phyloP scores from a whole-genome alignment of 2,329 filamentous ascomycete genomes.

The Ceratocystis destructans region DNA sequence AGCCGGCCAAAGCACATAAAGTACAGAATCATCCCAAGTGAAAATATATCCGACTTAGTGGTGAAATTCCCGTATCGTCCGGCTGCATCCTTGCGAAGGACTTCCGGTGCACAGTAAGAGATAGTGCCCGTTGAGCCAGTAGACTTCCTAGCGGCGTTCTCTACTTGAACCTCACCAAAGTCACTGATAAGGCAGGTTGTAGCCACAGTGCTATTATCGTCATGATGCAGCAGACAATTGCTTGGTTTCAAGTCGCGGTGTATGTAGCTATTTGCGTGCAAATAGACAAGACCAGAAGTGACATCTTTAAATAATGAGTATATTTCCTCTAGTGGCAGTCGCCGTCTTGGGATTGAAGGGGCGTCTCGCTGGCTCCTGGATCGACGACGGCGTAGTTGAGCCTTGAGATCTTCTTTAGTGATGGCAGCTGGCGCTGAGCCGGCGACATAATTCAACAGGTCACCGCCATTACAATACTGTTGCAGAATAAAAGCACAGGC shows the following conservation, averaged over 20 bases:
- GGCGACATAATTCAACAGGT: conserved; percentile 78
- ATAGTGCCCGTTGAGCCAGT: conserved; percentile 92
- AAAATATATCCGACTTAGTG: conserved; percentile 96
- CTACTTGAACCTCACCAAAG: conserved; percentile 89
- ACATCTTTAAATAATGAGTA: conserved; percentile 96
- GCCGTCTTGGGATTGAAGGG: conserved; percentile 37
- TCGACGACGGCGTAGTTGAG: conserved; percentile 62
- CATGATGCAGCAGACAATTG: conserved; percentile 79
- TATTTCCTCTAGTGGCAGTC: conserved; percentile 70
- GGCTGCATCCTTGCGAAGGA: conserved; percentile 53
- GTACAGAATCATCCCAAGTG: conserved; percentile 93
- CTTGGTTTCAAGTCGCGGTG: conserved; percentile 92
- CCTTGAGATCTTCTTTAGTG: conserved; percentile 78
- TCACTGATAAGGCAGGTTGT: conserved; percentile 83
- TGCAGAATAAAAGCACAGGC: conserved; percentile 95
- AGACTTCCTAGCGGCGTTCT: conserved; percentile 67
- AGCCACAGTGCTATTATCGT: conserved; percentile 39
- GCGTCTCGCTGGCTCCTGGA: conserved; percentile 64
- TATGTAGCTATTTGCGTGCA: conserved; percentile 85
- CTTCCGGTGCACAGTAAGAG: conserved; percentile 93
- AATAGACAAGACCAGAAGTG: conserved; percentile 75
- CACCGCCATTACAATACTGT: conserved; percentile 91
- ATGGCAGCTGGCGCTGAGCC: conserved; percentile 47
- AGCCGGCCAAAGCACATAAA: conserved; percentile 91
- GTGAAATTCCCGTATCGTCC: conserved; percentile 86